Conservation (phyloP, 2,329 filamentous ascomycete genomes). For the Colletotrichum tamarilloi region DNA sequence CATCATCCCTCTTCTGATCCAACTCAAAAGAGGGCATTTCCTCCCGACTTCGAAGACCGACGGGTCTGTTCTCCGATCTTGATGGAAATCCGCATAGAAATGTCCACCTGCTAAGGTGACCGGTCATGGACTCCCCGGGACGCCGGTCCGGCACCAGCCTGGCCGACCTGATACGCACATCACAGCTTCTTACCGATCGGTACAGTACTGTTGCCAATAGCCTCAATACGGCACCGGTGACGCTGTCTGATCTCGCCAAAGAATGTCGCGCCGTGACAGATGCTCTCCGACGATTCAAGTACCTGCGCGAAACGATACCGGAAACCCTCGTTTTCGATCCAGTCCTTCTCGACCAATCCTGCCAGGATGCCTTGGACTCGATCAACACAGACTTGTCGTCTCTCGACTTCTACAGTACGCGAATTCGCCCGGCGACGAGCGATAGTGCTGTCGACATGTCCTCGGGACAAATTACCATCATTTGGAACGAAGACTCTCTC, state of each 20-base stretch:
- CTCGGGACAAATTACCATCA: slow-evolving; percentile 33
- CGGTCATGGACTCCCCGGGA: slow-evolving; percentile 35
- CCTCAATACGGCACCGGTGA: slow-evolving; percentile 38
- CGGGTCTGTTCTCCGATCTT: neutral
- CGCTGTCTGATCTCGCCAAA: slow-evolving; percentile 35
- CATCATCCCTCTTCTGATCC: neutral
- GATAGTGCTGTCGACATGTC: slow-evolving; percentile 29
- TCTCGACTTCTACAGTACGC: slow-evolving; percentile 23
- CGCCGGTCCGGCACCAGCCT: slow-evolving; percentile 30
- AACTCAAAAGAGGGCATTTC: slow-evolving; percentile 23
- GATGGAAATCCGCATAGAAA: slow-evolving; percentile 15
- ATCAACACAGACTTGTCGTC: slow-evolving; percentile 19
- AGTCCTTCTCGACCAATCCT: slow-evolving; percentile 26
- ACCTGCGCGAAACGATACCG: slow-evolving; percentile 17
- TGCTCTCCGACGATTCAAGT: slow-evolving; percentile 28
- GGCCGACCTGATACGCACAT: slow-evolving; percentile 24
- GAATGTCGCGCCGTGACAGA: slow-evolving; percentile 35
- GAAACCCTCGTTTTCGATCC: slow-evolving; percentile 20
- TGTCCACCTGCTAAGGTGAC: slow-evolving; percentile 23
- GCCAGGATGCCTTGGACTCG: slow-evolving; percentile 25
- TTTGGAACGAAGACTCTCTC: slow-evolving; percentile 36
- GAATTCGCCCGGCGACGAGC: slow-evolving; percentile 23
- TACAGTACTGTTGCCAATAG: slow-evolving; percentile 21
- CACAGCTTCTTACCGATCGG: slow-evolving; percentile 25
- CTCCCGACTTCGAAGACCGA: neutral